Percentiles rank a stretch among this genome's conserved stretches.
phyloP scores from a whole-genome alignment of 2,329 filamentous ascomycete species.

The Metarhizium brunneum region DNA sequence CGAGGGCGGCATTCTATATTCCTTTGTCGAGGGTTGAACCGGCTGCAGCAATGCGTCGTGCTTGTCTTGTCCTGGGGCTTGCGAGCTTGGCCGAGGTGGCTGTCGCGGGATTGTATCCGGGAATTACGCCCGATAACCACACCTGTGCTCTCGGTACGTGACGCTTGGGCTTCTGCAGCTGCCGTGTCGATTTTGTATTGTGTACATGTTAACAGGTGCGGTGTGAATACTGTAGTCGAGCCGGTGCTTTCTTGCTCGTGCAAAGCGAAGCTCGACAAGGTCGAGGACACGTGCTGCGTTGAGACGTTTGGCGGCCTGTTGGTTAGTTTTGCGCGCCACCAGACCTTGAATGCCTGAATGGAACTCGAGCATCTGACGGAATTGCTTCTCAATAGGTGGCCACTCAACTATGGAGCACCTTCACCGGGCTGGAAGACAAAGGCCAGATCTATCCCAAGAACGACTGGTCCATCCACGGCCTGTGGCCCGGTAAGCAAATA shows the following conservation, averaged over 20 bases:
- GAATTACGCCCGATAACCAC: conserved; percentile 43
- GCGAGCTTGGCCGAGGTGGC: conserved; percentile 8
- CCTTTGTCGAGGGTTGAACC: neutral
- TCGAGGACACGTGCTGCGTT: conserved; percentile 50
- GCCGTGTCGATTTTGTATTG: no score
- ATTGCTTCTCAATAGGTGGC: conserved; percentile 26
- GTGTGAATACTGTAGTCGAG: conserved; percentile 4
- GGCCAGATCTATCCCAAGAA: conserved; percentile 49
- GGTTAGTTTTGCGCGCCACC: conserved; percentile 15
- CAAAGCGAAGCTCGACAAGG: conserved; percentile 30
- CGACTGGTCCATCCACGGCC: conserved; percentile 48
- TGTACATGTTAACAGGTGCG: neutral
- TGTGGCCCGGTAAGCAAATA: conserved; percentile 36
- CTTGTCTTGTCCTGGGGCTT: neutral
- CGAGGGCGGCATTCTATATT: neutral
- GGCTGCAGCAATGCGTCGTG: neutral
- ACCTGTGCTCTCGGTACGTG: conserved; percentile 40
- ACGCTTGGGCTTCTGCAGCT: no score
- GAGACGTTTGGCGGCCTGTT: conserved; percentile 57
- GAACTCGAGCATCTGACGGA: neutral
- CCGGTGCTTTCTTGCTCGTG: conserved; percentile 38
- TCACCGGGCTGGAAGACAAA: conserved; percentile 48
- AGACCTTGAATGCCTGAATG: neutral
- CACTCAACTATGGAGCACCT: conserved; percentile 58
- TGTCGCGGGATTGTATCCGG: conserved; percentile 29